Base-by-base conservation (phyloP, 768 basidiomycete species). In the Phallus indusiatus region DNA sequence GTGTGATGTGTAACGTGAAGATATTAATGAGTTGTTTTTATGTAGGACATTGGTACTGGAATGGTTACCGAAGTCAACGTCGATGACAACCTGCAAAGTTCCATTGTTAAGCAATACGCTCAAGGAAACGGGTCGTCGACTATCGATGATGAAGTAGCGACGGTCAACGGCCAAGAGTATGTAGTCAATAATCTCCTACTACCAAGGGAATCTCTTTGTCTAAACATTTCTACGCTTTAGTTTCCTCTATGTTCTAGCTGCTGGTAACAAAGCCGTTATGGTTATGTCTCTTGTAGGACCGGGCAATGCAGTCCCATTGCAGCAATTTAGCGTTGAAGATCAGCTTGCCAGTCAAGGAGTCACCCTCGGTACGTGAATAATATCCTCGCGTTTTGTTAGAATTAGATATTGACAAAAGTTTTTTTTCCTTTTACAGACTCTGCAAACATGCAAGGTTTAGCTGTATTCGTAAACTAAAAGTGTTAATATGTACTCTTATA, bases 221-320 rank as follows among this genome's bases (percentile, higher is more conserved):
- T 28, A 28, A 28, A 28, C 57, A 22, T 35, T 34, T 48, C 49
- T 24, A 34, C 18, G n/a, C 17, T 42, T 10, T 57, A 77, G 76
- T 66, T 76, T 75, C 68, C 65, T 76, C 58, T 75, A 75, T 64
- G 67, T 76, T 36, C 62, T 77, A 48, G 67, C 70, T 1, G 69
- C 76, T 2, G 73, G 72, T 62, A 68, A 67, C 21, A 75, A 75
- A 0, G 67, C 71, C 5, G 65, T 79, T 54, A 68, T 73, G n/a
- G 76, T 76, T 34, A 53, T 76, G 20, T 67, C 72, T 18, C 69
- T 78, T 47, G 66, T 70, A 48, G 75, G 67, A 3, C 72, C 74
- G 14, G 76, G 76, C 8, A 53, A 70, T 53, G 65, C 66, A 7
- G 47, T 47, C 22, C 36, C 50, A 8, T 22, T 57, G 20, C 62